Evolutionary conservation across 148 eudicot genomes (phyloP).

Genomic region (Beta vulgaris): DNA sequence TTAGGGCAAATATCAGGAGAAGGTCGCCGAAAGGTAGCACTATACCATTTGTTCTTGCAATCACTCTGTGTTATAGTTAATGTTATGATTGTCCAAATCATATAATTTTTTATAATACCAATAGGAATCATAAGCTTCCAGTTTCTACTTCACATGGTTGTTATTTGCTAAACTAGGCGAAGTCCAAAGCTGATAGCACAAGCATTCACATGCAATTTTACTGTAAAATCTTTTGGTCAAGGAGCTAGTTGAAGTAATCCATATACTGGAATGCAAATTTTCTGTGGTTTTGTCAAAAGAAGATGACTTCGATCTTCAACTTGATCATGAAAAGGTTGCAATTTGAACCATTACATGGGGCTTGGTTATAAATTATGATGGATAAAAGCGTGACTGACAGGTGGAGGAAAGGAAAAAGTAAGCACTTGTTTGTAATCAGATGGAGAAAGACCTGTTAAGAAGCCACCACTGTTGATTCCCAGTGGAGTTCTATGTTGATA

Average conservation of each 20-base stretch:
- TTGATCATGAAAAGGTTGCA: neutral
- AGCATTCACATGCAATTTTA: neutral
- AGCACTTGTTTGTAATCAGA: neutral
- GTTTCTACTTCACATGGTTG: neutral
- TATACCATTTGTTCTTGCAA: slow-evolving; percentile 4
- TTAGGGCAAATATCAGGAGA: slow-evolving; percentile 88
- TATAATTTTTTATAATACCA: neutral
- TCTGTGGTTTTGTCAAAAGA: neutral
- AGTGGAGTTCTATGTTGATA: neutral
- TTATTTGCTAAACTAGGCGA: neutral
- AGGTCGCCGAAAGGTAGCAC: slow-evolving; percentile 91
- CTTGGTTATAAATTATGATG: neutral
- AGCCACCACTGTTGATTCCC: no score
- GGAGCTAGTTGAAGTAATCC: neutral
- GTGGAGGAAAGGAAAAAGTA: neutral
- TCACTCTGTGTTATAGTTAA: slow-evolving; percentile 3
- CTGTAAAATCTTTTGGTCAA: neutral
- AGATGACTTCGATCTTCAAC: neutral
- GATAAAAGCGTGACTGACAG: neutral
- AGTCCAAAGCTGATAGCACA: neutral
- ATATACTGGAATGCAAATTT: neutral
- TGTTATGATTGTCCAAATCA: slow-evolving; percentile 5
- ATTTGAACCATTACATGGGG: neutral
- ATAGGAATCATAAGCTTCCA: neutral
- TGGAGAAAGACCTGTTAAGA: neutral